A percentile compares a stretch with the other conserved stretches of the same genome.
These are phyloP conservation scores for Apiotrichum montevideense DNA, from an alignment of 1,284 basidiomycete genomes.

Conservation along the genomic window DNA sequence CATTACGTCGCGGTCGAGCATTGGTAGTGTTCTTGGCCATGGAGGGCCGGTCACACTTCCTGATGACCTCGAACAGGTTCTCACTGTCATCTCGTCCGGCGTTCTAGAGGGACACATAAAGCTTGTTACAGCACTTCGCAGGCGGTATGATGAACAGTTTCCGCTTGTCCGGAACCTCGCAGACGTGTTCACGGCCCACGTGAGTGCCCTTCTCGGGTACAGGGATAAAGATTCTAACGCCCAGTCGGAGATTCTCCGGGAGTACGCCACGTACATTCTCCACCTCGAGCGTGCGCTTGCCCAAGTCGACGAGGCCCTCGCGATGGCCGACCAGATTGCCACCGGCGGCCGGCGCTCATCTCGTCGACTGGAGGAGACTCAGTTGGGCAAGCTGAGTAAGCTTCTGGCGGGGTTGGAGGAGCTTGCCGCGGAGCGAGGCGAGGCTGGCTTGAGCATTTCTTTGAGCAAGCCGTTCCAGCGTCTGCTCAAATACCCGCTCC, in stretches of 20 bases:
- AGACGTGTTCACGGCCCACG: constrained; percentile 87
- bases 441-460: constrained; percentile 87
- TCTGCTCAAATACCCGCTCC: constrained; percentile 89
- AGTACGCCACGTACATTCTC: constrained; percentile 84
- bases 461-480: constrained; percentile 95
- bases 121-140: constrained; percentile 71
- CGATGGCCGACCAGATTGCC: constrained; percentile 53
- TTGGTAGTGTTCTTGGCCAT: constrained; percentile 3
- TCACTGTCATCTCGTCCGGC: constrained; percentile 74
- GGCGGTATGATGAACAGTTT: constrained; percentile 86
- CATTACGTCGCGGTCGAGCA: constrained; percentile 18
- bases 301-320: constrained; percentile 72
- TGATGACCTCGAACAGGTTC: constrained; percentile 72
- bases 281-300: constrained; percentile 83
- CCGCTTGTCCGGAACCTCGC: constrained; percentile 84
- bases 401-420: constrained; percentile 60
- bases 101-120: constrained; percentile 81
- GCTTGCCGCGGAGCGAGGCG: constrained; percentile 72
- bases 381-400: constrained; percentile 18
- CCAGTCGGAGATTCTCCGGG: constrained; percentile 83
- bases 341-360: constrained; percentile 50
- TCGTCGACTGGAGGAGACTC: constrained; percentile 17
- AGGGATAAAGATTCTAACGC: background rate
- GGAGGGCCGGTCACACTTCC: constrained; percentile 55
- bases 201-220: constrained; percentile 48